Percentiles rank a stretch among this genome's conserved stretches.
These are phyloP conservation scores for Trichoderma gracile DNA, from an alignment of 2,329 filamentous ascomycete species.

Conservation along the genomic window DNA sequence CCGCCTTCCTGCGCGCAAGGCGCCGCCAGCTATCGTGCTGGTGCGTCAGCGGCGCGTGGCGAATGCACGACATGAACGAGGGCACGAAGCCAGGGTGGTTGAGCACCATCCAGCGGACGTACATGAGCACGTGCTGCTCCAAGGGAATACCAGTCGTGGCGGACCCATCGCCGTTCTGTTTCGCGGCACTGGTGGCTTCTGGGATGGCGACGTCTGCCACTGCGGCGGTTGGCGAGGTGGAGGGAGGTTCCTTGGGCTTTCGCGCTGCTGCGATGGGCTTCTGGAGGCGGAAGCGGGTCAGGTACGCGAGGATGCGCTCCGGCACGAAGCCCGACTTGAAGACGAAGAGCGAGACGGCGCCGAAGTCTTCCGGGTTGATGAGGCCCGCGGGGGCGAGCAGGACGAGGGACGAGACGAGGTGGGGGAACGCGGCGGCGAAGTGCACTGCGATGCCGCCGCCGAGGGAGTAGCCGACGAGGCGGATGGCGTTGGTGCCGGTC, in stretches of 20 bases:
- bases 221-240: slow-evolving; percentile 26
- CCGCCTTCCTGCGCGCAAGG: slow-evolving; percentile 45
- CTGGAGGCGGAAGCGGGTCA: slow-evolving; percentile 52
- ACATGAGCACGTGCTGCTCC: slow-evolving; percentile 50
- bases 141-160: slow-evolving; percentile 38
- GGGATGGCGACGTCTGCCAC: slow-evolving; percentile 45
- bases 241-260: slow-evolving; percentile 30
- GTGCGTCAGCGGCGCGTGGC: slow-evolving; percentile 54
- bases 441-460: slow-evolving; percentile 76
- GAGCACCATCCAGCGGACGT: slow-evolving; percentile 60
- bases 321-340: slow-evolving; percentile 59
- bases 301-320: slow-evolving; percentile 49
- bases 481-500: slow-evolving; percentile 61
- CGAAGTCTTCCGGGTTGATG: slow-evolving; percentile 59
- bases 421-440: slow-evolving; percentile 72
- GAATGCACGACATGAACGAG: slow-evolving; percentile 60
- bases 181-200: slow-evolving; percentile 41
- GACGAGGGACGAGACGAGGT: slow-evolving; percentile 67
- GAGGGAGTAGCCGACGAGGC: slow-evolving; percentile 76
- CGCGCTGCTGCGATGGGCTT: slow-evolving; percentile 49
- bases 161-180: slow-evolving; percentile 29
- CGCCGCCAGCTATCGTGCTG: slow-evolving; percentile 54
- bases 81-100: slow-evolving; percentile 60
- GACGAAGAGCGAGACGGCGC: slow-evolving; percentile 49
- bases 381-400: slow-evolving; percentile 79